These are phyloP conservation scores for Plasmodium relictum DNA, from an alignment of 169 alveolate species.

Conservation along the genomic window DNA sequence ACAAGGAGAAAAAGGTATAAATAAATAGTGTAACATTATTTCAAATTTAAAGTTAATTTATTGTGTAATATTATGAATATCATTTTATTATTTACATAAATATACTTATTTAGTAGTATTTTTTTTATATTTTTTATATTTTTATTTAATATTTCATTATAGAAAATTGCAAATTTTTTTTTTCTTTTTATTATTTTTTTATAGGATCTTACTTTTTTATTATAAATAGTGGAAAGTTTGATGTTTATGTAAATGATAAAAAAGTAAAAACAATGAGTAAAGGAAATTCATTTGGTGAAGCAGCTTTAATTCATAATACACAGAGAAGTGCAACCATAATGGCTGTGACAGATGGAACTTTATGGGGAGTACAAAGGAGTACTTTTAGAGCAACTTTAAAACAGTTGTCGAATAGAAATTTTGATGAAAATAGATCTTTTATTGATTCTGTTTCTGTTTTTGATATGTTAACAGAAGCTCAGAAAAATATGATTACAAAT, in stretches of 20 bases:
- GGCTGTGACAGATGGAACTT: constrained; percentile 90
- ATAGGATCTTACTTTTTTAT: constrained; percentile 91
- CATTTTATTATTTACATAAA: background rate
- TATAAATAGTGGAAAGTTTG: constrained; percentile 89
- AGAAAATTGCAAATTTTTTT: background rate
- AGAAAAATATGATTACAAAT: constrained; percentile 91
- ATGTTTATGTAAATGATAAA: constrained; percentile 92
- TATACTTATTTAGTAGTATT: no score
- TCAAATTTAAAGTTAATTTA: no score
- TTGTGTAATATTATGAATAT: background rate
- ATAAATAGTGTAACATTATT: no score
- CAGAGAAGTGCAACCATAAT: constrained; percentile 98
- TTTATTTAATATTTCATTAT: no score
- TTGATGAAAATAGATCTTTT: constrained; percentile 91
- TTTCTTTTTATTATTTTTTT: background rate
- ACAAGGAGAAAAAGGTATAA: constrained; percentile 89
- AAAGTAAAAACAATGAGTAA: constrained; percentile 90
- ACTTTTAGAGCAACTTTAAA: constrained; percentile 93
- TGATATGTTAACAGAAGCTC: constrained; percentile 91
- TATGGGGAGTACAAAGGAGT: constrained; percentile 95
- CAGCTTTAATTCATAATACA: constrained; percentile 97
- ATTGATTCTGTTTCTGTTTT: constrained; percentile 92
- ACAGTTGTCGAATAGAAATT: constrained; percentile 91
- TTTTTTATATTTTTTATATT: no score
- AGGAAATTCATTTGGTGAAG: constrained; percentile 98